Conservation (phyloP, 2,329 filamentous ascomycete genomes). For the Trichoderma breve region DNA sequence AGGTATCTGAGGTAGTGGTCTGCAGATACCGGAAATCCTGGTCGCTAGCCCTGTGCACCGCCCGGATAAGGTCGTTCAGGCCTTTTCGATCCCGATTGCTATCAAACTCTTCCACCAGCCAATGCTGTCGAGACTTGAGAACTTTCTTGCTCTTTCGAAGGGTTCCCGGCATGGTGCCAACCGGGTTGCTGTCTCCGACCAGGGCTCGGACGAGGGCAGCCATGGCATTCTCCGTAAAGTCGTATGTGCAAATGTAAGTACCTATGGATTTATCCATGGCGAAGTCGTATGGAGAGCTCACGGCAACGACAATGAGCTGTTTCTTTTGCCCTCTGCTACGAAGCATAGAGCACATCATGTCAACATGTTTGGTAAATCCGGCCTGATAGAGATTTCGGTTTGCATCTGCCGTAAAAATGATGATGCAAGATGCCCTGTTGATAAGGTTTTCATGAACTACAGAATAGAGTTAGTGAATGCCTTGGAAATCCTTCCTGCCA, state of each 20-base stretch:
- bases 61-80: conserved; percentile 71
- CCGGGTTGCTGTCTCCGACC: conserved; percentile 68
- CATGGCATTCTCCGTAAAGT: conserved; percentile 91
- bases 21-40: conserved; percentile 68
- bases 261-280: conserved; percentile 87
- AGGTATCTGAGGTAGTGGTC: conserved; percentile 68
- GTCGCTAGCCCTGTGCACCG: conserved; percentile 64
- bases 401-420: conserved; percentile 89
- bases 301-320: conserved; percentile 84
- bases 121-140: conserved; percentile 86
- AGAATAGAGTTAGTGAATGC: conserved; percentile 14
- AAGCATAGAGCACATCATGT: conserved; percentile 89
- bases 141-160: conserved; percentile 84
- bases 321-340: conserved; percentile 78
- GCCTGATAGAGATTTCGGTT: conserved; percentile 92
- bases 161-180: conserved; percentile 65
- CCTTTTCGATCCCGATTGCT: conserved; percentile 71
- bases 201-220: conserved; percentile 78
- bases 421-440: conserved; percentile 80
- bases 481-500: background rate
- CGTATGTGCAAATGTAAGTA: conserved; percentile 92
- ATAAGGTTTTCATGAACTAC: conserved; percentile 86
- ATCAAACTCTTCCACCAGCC: conserved; percentile 89
- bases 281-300: conserved; percentile 96
- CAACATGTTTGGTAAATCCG: conserved; percentile 92